Evolutionary conservation across 2,329 filamentous ascomycete genomes (phyloP), one percentile per base, ranked within the genome.

Genomic region (Exophiala spinifera): DNA sequence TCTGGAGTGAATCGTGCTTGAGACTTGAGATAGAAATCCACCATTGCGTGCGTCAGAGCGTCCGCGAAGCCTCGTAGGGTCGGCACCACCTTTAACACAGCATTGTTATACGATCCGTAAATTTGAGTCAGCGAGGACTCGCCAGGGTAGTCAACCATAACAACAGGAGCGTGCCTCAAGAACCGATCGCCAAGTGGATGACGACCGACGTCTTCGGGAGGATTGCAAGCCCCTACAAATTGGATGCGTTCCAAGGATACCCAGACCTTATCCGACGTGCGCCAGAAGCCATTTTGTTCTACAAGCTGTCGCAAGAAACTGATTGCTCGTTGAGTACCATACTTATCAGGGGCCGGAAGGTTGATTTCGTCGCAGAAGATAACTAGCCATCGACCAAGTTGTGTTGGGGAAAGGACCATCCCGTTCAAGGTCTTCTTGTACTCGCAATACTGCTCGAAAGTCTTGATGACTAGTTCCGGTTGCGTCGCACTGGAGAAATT

Each of bases 321-420:
- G 61, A 99, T 99, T 31, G 94, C 94, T 59, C 94, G 86, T 71
- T 99, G 94, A 1, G 95, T 99, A 51, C 91, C 92, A 70, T 99
- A 99, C 66, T 91, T 92, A 74, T 99, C 94, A 3, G 94, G 94
- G 3, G 94, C 92, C 5, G 94, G 94, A 78, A 99, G 80, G 73
- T 99, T 99, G 76, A 99, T 99, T 71, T 99, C 94, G 69, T 99
- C 94, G 66, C 94, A 99, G 80, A 99, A 99, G 59, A 99, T 84
- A 43, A 99, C 92, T 34, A 99, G 81, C 94, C 94, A 99, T 63
- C 92, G 87, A 19, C 94, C 94, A 64, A 99, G 95, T 70, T 99
- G 95, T 5, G 88, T 95, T 0, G 94, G 94, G 20, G 92, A 95
- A 61, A 99, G 87, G 66, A 96, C 88, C 17, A 97, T 91, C 39